Conservation (phyloP, 2,329 filamentous ascomycete species). For the Pseudocercospora macadamiae region DNA sequence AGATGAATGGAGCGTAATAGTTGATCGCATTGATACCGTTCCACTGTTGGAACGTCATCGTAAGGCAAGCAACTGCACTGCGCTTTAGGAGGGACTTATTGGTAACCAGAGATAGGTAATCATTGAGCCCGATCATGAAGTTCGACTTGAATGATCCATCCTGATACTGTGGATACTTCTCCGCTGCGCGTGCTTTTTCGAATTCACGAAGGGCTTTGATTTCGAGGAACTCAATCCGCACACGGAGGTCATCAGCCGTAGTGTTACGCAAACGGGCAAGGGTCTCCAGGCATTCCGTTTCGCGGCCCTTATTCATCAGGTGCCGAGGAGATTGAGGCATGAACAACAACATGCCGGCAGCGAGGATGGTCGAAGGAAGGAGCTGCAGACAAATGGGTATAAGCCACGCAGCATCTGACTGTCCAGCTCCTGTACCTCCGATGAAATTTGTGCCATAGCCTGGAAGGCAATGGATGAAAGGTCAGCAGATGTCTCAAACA, state of each 20-base stretch:
- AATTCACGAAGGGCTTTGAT: slow-evolving; percentile 78
- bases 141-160: slow-evolving; percentile 54
- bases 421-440: slow-evolving; percentile 53
- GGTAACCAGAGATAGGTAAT: slow-evolving; percentile 41
- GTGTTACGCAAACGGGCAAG: slow-evolving; percentile 41
- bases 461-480: too few relatives aligned
- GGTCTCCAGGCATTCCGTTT: slow-evolving; percentile 70
- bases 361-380: slow-evolving; percentile 44
- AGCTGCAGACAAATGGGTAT: slow-evolving; percentile 49
- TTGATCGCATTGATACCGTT: slow-evolving; percentile 46
- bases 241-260: slow-evolving; percentile 67
- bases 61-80: slow-evolving; percentile 58
- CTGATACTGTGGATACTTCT: slow-evolving; percentile 65
- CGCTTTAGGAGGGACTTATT: slow-evolving; percentile 65
- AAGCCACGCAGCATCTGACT: slow-evolving; percentile 48
- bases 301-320: slow-evolving; percentile 58
- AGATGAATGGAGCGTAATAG: slow-evolving; percentile 52
- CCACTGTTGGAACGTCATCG: slow-evolving; percentile 56
- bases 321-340: slow-evolving; percentile 37
- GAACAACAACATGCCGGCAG: slow-evolving; percentile 47
- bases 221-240: slow-evolving; percentile 75
- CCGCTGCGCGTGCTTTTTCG: slow-evolving; percentile 69
- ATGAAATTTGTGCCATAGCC: slow-evolving; percentile 49
- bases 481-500: too few relatives aligned
- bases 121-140: slow-evolving; percentile 70